A percentile compares a stretch with the other conserved stretches of the same genome.
These are phyloP conservation scores for Arthroderma sp. DNA, from an alignment of 2,329 filamentous ascomycete genomes.

Conservation along the genomic window DNA sequence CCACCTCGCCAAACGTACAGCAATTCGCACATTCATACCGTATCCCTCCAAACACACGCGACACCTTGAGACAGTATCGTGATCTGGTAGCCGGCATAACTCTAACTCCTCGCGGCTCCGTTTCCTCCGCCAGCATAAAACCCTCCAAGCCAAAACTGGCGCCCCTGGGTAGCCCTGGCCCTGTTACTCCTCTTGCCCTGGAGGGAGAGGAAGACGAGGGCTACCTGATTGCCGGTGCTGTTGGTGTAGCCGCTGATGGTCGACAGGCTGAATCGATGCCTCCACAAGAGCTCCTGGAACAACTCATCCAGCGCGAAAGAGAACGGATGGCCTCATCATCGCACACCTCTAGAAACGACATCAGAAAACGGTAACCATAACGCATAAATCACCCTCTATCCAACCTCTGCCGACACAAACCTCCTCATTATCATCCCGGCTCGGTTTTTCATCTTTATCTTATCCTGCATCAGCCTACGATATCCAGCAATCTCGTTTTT, in stretches of 20 bases:
- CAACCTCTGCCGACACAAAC: no score
- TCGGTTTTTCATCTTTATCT: no score
- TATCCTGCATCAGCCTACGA: no score
- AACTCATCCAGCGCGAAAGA: constrained; percentile 21
- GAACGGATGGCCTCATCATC: constrained; percentile 13
- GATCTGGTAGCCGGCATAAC: constrained; percentile 28
- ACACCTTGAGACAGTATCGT: constrained; percentile 28
- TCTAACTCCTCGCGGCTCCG: constrained; percentile 18
- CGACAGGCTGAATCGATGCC: background rate
- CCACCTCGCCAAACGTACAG: no score
- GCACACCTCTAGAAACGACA: background rate
- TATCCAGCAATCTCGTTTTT: no score
- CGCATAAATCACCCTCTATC: no score
- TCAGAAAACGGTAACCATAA: background rate
- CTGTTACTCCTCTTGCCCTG: constrained; percentile 32
- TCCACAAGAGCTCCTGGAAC: constrained; percentile 19
- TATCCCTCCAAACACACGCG: constrained; percentile 23
- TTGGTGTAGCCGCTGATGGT: background rate
- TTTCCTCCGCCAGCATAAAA: constrained; percentile 16
- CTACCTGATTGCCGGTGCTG: constrained; percentile 25
- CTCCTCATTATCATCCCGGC: no score
- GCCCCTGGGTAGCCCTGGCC: constrained; percentile 33
- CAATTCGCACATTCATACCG: background rate
- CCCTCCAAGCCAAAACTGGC: constrained; percentile 34
- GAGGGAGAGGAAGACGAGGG: constrained; percentile 24